These are phyloP conservation scores for Coemansia sp. DNA, from an alignment of 192 early-diverging fungal genomes.

Conservation along the genomic window DNA sequence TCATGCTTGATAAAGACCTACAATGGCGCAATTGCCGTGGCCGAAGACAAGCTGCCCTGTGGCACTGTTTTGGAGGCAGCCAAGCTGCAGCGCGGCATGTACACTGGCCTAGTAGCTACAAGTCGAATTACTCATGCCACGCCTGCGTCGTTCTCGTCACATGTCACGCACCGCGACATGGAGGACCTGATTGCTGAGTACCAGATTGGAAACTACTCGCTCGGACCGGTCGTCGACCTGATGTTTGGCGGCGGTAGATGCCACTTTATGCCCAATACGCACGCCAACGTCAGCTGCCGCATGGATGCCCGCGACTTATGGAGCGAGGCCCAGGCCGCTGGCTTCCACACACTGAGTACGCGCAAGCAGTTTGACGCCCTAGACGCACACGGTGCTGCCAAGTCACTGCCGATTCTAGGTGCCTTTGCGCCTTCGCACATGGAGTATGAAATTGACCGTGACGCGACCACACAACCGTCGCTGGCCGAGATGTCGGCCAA, in stretches of 20 bases:
- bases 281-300: conserved; percentile 68
- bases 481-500: conserved; percentile 82
- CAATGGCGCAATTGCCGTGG: conserved; percentile 91
- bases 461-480: conserved; percentile 67
- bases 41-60: conserved; percentile 69
- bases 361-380: conserved; percentile 67
- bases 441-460: conserved; percentile 88
- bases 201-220: conserved; percentile 85
- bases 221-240: conserved; percentile 81
- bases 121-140: conserved; percentile 95
- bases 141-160: conserved; percentile 77
- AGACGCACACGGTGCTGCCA: conserved; percentile 13
- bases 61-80: conserved; percentile 95
- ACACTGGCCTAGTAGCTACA: conserved; percentile 91
- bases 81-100: conserved; percentile 69
- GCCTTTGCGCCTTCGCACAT: conserved; percentile 87
- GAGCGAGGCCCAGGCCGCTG: conserved; percentile 57
- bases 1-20: conserved; percentile 88
- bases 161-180: conserved; percentile 76
- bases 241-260: conserved; percentile 92
- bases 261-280: conserved; percentile 77
- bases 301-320: conserved; percentile 71
- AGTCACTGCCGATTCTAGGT: conserved; percentile 68
- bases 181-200: conserved; percentile 87
- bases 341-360: conserved; percentile 65